These are phyloP conservation scores for Acanthamoeba lugdunensis DNA, from an alignment of 208 protist genomes.

Conservation along the genomic window DNA sequence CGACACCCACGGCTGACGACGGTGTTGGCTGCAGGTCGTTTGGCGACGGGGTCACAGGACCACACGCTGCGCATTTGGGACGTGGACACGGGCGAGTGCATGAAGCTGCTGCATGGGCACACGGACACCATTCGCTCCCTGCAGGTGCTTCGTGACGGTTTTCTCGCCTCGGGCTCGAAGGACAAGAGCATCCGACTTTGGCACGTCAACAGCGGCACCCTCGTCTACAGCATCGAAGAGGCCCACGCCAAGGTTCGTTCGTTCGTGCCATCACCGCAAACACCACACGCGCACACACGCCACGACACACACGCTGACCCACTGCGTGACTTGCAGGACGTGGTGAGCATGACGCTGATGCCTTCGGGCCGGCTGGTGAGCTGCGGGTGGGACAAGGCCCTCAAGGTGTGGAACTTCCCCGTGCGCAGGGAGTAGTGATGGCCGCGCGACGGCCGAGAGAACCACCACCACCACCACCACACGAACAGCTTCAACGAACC, in stretches of 20 bases:
- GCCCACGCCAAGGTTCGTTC: neutral
- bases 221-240: slow-evolving; percentile 5
- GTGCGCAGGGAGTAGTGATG: too few species aligned
- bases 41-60: slow-evolving; percentile 38
- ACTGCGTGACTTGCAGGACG: neutral
- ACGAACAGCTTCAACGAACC: too few species aligned
- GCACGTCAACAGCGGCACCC: neutral
- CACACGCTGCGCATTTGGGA: neutral
- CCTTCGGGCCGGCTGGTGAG: neutral
- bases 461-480: too few species aligned
- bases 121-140: neutral
- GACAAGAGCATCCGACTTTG: slow-evolving; percentile 26
- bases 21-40: neutral
- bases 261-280: too few species aligned
- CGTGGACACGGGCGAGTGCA: neutral
- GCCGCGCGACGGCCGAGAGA: too few species aligned
- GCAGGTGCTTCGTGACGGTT: neutral
- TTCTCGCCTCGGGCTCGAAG: neutral
- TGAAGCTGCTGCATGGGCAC: slow-evolving; percentile 15
- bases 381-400: neutral
- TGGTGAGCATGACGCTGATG: neutral
- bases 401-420: slow-evolving; percentile 32
- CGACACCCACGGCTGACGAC: too few species aligned
- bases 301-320: too few species aligned
- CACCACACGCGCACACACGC: too few species aligned